phyloP scores from a whole-genome alignment of 805 yeast species.

The Suhomyces kilbournensis region DNA sequence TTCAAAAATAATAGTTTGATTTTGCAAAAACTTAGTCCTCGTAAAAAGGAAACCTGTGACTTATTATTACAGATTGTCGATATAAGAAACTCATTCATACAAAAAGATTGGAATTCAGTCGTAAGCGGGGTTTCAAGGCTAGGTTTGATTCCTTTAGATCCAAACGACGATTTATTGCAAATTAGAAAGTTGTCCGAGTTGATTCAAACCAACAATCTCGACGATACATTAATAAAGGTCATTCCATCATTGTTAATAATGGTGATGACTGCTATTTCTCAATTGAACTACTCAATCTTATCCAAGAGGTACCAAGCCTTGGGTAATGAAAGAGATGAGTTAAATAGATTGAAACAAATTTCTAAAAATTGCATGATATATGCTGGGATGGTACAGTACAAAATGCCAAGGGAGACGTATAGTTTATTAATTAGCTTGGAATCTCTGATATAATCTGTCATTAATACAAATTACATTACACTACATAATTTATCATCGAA shows the following conservation, averaged over 20 bases:
- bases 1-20: slow-evolving; percentile 59
- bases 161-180: slow-evolving; percentile 48
- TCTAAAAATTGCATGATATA: slow-evolving; percentile 89
- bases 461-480: background rate
- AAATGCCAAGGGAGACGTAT: slow-evolving; percentile 85
- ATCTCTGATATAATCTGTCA: slow-evolving; percentile 29
- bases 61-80: slow-evolving; percentile 63
- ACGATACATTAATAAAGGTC: slow-evolving; percentile 72
- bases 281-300: slow-evolving; percentile 46
- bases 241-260: slow-evolving; percentile 78
- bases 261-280: slow-evolving; percentile 74
- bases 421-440: slow-evolving; percentile 67
- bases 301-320: slow-evolving; percentile 42
- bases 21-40: slow-evolving; percentile 49
- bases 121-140: slow-evolving; percentile 54
- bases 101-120: slow-evolving; percentile 57
- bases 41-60: slow-evolving; percentile 63
- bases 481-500: background rate
- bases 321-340: slow-evolving; percentile 50
- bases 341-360: slow-evolving; percentile 49
- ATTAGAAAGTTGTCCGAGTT: slow-evolving; percentile 66
- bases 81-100: slow-evolving; percentile 59
- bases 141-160: slow-evolving; percentile 61
- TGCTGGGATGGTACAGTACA: slow-evolving; percentile 92
- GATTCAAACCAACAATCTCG: slow-evolving; percentile 54